Evolutionary conservation across 2,329 filamentous ascomycete genomes (phyloP).

Genomic region (Mycosphaerella sp.): DNA sequence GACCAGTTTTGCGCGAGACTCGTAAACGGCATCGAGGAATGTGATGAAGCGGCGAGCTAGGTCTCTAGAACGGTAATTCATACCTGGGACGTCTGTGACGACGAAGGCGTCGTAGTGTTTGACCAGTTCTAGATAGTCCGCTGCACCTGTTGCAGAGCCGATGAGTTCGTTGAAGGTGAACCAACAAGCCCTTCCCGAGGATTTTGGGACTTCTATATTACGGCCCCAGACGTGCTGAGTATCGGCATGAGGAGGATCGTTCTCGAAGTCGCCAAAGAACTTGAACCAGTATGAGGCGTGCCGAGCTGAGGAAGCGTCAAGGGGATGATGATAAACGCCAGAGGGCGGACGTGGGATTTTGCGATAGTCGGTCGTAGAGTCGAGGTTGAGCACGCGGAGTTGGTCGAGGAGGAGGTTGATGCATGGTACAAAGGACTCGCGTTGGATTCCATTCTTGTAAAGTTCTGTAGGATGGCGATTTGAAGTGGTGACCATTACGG

Average conservation of each 20-base stretch:
- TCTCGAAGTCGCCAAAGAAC: slow-evolving; percentile 78
- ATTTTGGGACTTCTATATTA: slow-evolving; percentile 77
- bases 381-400: slow-evolving; percentile 85
- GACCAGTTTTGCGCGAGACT: slow-evolving; percentile 86
- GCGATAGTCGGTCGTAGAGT: slow-evolving; percentile 93
- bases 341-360: slow-evolving; percentile 91
- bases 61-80: slow-evolving; percentile 71
- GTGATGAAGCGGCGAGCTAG: slow-evolving; percentile 91
- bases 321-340: slow-evolving; percentile 86
- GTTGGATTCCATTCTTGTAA: slow-evolving; percentile 97
- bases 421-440: slow-evolving; percentile 89
- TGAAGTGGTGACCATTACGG: slow-evolving; percentile 90
- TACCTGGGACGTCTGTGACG: slow-evolving; percentile 70
- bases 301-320: slow-evolving; percentile 67
- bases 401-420: slow-evolving; percentile 83
- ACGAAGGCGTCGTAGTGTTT: slow-evolving; percentile 88
- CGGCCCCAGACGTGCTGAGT: slow-evolving; percentile 87
- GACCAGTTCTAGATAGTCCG: slow-evolving; percentile 90
- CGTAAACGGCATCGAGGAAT: slow-evolving; percentile 94
- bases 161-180: slow-evolving; percentile 94
- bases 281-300: slow-evolving; percentile 95
- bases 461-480: slow-evolving; percentile 95
- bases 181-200: slow-evolving; percentile 79
- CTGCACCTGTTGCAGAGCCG: slow-evolving; percentile 78
- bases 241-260: slow-evolving; percentile 68